Evolutionary conservation across 73 alveolate species (phyloP).

Genomic region (Durusdinium trenchii): DNA sequence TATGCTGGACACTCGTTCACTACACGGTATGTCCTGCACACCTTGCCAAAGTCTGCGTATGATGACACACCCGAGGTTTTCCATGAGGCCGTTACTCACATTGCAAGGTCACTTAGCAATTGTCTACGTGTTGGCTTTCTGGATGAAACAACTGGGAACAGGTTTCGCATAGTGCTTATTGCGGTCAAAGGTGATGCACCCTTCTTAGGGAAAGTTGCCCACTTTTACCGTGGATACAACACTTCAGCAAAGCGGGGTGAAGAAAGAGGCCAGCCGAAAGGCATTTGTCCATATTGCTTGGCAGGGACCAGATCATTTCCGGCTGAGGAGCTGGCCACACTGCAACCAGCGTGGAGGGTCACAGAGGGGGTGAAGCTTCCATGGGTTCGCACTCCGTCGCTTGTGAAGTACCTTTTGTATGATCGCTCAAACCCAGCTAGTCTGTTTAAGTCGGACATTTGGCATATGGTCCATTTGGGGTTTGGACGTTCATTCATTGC

Average conservation of each 20-base stretch:
- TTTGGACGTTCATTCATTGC: not conserved
- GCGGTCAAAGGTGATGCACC: conserved; percentile 35
- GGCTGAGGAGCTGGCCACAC: not conserved
- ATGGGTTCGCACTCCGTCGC: not conserved
- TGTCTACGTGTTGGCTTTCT: not conserved
- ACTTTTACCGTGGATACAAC: not conserved
- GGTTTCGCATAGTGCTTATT: not conserved
- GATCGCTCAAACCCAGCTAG: not conserved
- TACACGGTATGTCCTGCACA: not conserved
- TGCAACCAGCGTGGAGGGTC: not conserved
- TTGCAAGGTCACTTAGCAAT: not conserved
- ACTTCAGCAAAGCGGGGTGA: not conserved
- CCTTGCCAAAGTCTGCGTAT: not conserved
- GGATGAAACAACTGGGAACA: not conserved
- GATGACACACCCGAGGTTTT: not conserved
- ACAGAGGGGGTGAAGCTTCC: not conserved
- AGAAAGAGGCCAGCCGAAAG: not conserved
- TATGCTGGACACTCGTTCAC: conserved; percentile 16
- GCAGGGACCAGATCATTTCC: not conserved
- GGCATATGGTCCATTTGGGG: conserved; percentile 8
- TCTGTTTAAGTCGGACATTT: not conserved
- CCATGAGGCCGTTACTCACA: not conserved
- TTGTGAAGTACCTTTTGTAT: not conserved
- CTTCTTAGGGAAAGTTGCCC: not conserved
- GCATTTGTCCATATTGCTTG: not conserved